Conservation (phyloP, 768 basidiomycete genomes). For the Termitomyces eurrhizus region DNA sequence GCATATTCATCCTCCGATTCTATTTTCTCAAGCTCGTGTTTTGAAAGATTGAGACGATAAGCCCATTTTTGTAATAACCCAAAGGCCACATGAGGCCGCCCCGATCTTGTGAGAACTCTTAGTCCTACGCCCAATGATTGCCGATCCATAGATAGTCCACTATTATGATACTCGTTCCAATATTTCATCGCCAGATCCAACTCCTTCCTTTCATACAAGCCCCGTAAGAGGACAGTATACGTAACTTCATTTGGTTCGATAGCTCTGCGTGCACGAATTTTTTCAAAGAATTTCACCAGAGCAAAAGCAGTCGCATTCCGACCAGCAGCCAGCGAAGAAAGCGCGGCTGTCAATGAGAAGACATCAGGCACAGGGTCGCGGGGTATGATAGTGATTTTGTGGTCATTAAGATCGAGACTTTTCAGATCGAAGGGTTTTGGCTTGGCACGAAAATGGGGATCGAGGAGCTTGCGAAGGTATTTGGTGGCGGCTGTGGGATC, state of each 20-base stretch:
- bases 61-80: constrained; percentile 7
- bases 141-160: constrained; percentile 37
- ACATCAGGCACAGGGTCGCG: constrained; percentile 29
- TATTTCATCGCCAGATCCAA: constrained; percentile 34
- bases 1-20: not conserved
- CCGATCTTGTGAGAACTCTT: constrained; percentile 40
- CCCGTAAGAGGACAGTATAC: constrained; percentile 53
- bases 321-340: constrained; percentile 44
- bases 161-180: constrained; percentile 39
- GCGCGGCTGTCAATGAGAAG: constrained; percentile 43
- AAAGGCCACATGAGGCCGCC: constrained; percentile 45
- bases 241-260: constrained; percentile 42
- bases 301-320: constrained; percentile 16
- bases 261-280: constrained; percentile 4
- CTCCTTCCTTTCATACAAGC: constrained; percentile 41
- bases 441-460: not conserved
- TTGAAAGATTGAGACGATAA: constrained; percentile 5
- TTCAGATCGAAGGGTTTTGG: not conserved
- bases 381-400: constrained; percentile 10
- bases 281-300: constrained; percentile 6
- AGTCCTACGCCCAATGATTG: constrained; percentile 48
- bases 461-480: constrained; percentile 37
- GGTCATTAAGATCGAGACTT: not conserved
- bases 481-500: constrained; percentile 42
- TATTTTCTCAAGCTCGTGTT: constrained; percentile 22